Conservation (phyloP, 2,329 filamentous ascomycete genomes). For the Lasiodiplodia hormozganensis region DNA sequence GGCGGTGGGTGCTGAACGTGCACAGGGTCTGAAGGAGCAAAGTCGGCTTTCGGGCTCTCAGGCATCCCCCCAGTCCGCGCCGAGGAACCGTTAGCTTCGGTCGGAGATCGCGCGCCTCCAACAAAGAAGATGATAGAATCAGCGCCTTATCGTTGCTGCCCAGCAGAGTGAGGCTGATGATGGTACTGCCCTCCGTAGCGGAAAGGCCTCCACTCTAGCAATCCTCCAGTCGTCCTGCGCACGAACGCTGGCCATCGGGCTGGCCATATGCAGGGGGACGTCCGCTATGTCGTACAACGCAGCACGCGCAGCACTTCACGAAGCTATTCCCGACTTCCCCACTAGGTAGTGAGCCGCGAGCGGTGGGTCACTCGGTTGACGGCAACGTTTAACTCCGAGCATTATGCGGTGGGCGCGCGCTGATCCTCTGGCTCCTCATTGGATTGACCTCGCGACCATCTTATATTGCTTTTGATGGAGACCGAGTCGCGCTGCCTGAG, state of each 20-base stretch:
- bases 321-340: slow-evolving; percentile 4
- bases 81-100: neutral
- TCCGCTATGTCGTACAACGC: neutral
- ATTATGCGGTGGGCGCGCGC: slow-evolving; percentile 7
- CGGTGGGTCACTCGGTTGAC: slow-evolving; percentile 3
- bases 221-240: neutral
- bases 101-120: neutral
- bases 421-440: slow-evolving; percentile 14
- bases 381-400: neutral
- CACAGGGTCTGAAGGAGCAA: slow-evolving; percentile 17
- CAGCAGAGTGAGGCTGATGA: neutral
- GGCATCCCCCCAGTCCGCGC: neutral
- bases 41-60: slow-evolving; percentile 15
- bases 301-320: neutral
- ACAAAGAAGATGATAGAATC: neutral
- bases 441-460: neutral
- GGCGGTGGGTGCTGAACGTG: slow-evolving; percentile 1
- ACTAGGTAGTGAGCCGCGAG: slow-evolving; percentile 1
- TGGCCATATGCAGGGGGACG: neutral
- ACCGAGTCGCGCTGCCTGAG: neutral
- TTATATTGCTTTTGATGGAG: neutral
- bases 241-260: neutral
- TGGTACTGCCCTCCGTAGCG: neutral
- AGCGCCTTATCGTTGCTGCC: neutral
- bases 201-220: neutral